A percentile compares a stretch with the other conserved stretches of the same genome.
phyloP scores from a whole-genome alignment of 2,329 filamentous ascomycete species.

The Cordyceps cateniannulata region DNA sequence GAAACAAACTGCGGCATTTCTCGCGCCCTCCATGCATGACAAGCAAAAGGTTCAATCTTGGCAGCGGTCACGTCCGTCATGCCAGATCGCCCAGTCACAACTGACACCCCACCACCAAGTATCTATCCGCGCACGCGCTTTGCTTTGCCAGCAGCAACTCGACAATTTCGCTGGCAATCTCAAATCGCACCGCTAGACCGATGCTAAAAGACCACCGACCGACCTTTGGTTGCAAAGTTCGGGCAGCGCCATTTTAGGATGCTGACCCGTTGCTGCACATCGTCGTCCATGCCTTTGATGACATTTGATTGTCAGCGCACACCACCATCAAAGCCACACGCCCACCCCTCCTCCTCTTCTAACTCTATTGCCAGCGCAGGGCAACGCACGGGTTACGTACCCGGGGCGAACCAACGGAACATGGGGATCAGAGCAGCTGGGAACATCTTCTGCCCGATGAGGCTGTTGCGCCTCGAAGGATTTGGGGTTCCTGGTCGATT shows the following conservation, averaged over 20 bases:
- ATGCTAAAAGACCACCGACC: neutral
- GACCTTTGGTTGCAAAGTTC: neutral
- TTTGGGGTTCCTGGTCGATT: conserved; percentile 2
- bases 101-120: neutral
- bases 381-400: neutral
- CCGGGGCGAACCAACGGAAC: neutral
- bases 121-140: neutral
- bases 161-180: neutral
- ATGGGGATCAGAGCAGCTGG: conserved; percentile 3
- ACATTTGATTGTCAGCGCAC: conserved; percentile 1
- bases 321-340: neutral
- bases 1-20: conserved; percentile 2
- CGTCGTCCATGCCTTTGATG: neutral
- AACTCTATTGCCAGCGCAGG: neutral
- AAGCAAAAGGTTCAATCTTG: neutral
- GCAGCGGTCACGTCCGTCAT: neutral
- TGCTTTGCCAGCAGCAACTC: neutral
- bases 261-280: conserved; percentile 1
- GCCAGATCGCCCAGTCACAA: neutral
- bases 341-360: neutral
- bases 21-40: conserved; percentile 1
- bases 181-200: neutral
- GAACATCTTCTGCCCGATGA: neutral
- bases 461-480: conserved; percentile 8
- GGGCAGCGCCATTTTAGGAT: conserved; percentile 1